Percentiles rank a stretch among this genome's conserved stretches.
Evolutionary conservation across 495 filamentous ascomycete species (phyloP).

Genomic region (Clohesyomyces aquaticus): DNA sequence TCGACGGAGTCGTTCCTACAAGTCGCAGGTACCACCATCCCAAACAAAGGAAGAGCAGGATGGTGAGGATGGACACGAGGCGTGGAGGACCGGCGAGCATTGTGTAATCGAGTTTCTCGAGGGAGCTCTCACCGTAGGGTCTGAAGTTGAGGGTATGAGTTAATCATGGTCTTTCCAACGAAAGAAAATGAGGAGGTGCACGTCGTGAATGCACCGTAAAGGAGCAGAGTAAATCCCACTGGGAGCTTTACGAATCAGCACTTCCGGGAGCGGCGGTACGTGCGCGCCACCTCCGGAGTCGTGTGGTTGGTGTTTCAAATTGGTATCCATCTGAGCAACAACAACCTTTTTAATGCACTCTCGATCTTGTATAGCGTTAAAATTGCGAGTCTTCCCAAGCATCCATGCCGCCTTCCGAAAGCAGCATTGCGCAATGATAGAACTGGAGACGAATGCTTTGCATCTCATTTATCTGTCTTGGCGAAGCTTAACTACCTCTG

Average conservation of each 20-base stretch:
- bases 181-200: not conserved
- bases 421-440: no score
- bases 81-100: constrained; percentile 39
- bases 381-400: not conserved
- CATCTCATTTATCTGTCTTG: constrained; percentile 12
- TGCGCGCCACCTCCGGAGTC: no score
- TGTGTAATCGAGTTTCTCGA: not conserved
- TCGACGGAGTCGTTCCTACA: not conserved
- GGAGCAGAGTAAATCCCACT: not conserved
- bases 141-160: not conserved
- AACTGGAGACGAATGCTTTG: constrained; percentile 7
- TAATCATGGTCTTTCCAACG: constrained; percentile 7
- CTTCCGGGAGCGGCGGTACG: no score
- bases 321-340: no score
- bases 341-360: no score
- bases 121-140: constrained; percentile 9
- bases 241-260: not conserved
- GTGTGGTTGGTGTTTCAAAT: not conserved
- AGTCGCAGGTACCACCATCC: constrained; percentile 32
- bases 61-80: constrained; percentile 22
- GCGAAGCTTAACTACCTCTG: constrained; percentile 24
- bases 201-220: not conserved
- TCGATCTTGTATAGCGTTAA: no score
- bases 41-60: constrained; percentile 25
- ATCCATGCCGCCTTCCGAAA: no score